Percentiles rank a stretch among this genome's conserved stretches.
phyloP scores from a whole-genome alignment of 805 yeast genomes.

The Wickerhamiella parazyma region DNA sequence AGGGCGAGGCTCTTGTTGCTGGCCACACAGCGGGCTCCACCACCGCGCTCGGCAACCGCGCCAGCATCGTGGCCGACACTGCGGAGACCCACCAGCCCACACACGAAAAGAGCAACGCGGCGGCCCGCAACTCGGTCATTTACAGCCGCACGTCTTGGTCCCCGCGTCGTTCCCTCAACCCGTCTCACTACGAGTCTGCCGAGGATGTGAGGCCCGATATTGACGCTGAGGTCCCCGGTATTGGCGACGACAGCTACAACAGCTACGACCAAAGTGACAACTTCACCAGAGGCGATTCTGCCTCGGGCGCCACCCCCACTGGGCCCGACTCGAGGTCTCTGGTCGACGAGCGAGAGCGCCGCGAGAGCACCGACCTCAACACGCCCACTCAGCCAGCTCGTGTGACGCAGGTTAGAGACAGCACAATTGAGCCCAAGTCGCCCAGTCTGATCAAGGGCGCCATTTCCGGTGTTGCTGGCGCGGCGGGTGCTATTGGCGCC shows the following conservation, averaged over 20 bases:
- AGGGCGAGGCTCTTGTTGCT: background rate
- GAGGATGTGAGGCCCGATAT: background rate
- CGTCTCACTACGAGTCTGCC: constrained; percentile 4
- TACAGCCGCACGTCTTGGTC: constrained; percentile 16
- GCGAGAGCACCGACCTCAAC: too few species aligned
- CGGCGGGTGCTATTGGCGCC: constrained; percentile 6
- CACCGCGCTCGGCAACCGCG: background rate
- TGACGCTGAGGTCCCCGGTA: too few species aligned
- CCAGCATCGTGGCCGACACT: constrained; percentile 1
- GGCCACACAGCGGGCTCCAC: background rate
- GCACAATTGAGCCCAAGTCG: background rate
- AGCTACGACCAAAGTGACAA: background rate
- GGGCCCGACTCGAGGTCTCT: too few species aligned
- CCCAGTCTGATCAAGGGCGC: constrained; percentile 6
- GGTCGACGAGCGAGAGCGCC: too few species aligned
- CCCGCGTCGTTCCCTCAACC: constrained; percentile 5
- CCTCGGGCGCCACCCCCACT: too few species aligned
- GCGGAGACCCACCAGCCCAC: constrained; percentile 10
- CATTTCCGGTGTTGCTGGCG: constrained; percentile 4
- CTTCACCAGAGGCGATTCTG: background rate
- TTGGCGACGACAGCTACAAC: background rate
- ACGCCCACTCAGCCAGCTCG: background rate
- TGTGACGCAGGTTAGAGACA: background rate
- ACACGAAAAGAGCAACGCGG: constrained; percentile 16
- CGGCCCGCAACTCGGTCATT: constrained; percentile 21